phyloP scores from a whole-genome alignment of 352 stramenopile genomes.

The Phytopythium montanum region DNA sequence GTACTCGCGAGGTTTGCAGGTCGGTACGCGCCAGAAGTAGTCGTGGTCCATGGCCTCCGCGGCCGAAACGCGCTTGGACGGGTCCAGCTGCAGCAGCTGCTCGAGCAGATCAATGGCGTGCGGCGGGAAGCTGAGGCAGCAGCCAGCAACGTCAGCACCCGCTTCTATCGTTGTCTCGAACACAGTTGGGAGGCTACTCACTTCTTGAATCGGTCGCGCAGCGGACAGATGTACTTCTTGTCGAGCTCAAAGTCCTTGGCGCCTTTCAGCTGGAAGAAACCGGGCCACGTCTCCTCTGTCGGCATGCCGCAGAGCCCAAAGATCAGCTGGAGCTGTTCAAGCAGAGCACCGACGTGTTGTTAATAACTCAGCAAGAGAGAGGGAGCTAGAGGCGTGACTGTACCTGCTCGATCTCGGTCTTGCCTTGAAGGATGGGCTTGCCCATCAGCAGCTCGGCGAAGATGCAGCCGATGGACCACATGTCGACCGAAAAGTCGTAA shows the following conservation, averaged over 20 bases:
- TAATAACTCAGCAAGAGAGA: conserved; percentile 5
- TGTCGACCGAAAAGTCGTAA: conserved; percentile 92
- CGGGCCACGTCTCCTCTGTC: conserved; percentile 77
- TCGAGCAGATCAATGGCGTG: conserved; percentile 89
- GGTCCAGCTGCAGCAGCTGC: conserved; percentile 95
- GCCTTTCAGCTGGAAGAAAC: conserved; percentile 70
- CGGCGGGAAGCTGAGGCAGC: conserved; percentile 52
- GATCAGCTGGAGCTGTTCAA: conserved; percentile 72
- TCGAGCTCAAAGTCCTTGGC: conserved; percentile 67
- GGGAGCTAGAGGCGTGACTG: neutral
- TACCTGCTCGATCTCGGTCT: conserved; percentile 83
- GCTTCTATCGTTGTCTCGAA: neutral
- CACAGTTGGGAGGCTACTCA: conserved; percentile 18
- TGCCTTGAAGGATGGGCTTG: conserved; percentile 78
- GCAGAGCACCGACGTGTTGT: neutral
- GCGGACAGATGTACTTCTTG: conserved; percentile 69
- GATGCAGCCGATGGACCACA: conserved; percentile 93
- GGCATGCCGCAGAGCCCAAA: conserved; percentile 76
- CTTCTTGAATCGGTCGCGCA: conserved; percentile 82
- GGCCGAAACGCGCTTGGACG: conserved; percentile 91
- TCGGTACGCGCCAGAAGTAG: conserved; percentile 94
- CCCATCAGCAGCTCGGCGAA: conserved; percentile 80
- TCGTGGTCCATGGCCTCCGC: conserved; percentile 95
- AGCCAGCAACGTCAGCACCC: neutral
- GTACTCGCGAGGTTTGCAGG: conserved; percentile 80